These are phyloP conservation scores for Komagataella ulmi DNA, from an alignment of 805 yeast species.

Conservation along the genomic window DNA sequence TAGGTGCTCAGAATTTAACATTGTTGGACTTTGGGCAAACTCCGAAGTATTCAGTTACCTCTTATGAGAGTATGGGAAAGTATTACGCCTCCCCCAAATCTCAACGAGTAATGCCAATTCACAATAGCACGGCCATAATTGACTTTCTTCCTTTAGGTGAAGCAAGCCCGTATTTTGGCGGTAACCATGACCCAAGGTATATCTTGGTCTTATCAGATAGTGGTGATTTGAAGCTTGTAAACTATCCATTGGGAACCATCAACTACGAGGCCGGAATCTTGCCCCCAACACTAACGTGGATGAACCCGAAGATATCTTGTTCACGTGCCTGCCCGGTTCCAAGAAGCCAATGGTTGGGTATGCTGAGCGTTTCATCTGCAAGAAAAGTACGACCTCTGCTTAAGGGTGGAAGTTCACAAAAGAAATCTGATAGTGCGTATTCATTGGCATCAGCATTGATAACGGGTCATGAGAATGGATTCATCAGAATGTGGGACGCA, in stretches of 20 bases:
- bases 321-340: slow-evolving; percentile 38
- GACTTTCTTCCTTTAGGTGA: slow-evolving; percentile 42
- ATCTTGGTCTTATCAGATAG: slow-evolving; percentile 44
- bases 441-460: slow-evolving; percentile 49
- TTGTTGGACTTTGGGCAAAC: slow-evolving; percentile 70
- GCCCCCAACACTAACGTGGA: slow-evolving; percentile 72
- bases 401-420: slow-evolving; percentile 69
- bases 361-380: slow-evolving; percentile 35
- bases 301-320: slow-evolving; percentile 57
- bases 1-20: slow-evolving; percentile 30
- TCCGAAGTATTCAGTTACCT: slow-evolving; percentile 66
- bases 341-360: slow-evolving; percentile 66
- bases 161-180: slow-evolving; percentile 64
- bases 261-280: slow-evolving; percentile 44
- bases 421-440: slow-evolving; percentile 29
- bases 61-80: slow-evolving; percentile 71
- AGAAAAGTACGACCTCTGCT: slow-evolving; percentile 25
- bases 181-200: slow-evolving; percentile 64
- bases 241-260: slow-evolving; percentile 41
- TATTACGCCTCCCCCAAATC: slow-evolving; percentile 53
- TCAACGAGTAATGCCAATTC: slow-evolving; percentile 43
- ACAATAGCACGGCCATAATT: slow-evolving; percentile 27
- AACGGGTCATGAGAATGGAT: slow-evolving; percentile 82
- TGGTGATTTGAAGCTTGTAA: slow-evolving; percentile 52
- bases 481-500: slow-evolving; percentile 74